phyloP scores from a whole-genome alignment of 2,329 filamentous ascomycete genomes.

The Penicillium sp. region DNA sequence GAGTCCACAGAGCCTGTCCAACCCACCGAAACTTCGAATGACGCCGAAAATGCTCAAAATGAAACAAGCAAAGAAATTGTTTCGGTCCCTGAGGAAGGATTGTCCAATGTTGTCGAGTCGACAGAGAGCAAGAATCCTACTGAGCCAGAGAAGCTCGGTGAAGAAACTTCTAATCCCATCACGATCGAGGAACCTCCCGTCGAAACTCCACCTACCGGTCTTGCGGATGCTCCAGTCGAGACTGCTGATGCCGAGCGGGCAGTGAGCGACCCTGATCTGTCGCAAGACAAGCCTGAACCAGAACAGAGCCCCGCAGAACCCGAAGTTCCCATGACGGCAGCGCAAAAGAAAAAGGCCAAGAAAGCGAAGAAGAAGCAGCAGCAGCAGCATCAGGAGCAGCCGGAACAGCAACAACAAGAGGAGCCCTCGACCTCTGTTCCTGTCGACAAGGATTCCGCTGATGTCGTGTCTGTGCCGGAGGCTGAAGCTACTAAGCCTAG shows the following conservation, averaged over 20 bases:
- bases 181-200: background rate
- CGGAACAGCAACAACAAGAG: too few relatives aligned
- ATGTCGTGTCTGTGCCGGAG: background rate
- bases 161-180: background rate
- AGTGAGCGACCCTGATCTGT: background rate
- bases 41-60: background rate
- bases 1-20: background rate
- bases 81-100: background rate
- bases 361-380: conserved; percentile 4
- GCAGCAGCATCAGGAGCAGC: too few relatives aligned
- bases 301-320: conserved; percentile 3
- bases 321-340: background rate
- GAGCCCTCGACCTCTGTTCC: background rate
- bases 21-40: background rate
- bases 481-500: conserved; percentile 1
- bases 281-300: conserved; percentile 1
- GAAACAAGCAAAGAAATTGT: conserved; percentile 2
- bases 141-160: conserved; percentile 1
- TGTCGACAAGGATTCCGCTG: background rate
- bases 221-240: conserved; percentile 1
- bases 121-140: conserved; percentile 2
- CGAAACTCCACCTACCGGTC: background rate
- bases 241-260: background rate
- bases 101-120: background rate
- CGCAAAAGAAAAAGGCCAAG: conserved; percentile 1